These are phyloP conservation scores for Fremontodendron californicum DNA, from an alignment of 345 rosid genomes.

Conservation along the genomic window DNA sequence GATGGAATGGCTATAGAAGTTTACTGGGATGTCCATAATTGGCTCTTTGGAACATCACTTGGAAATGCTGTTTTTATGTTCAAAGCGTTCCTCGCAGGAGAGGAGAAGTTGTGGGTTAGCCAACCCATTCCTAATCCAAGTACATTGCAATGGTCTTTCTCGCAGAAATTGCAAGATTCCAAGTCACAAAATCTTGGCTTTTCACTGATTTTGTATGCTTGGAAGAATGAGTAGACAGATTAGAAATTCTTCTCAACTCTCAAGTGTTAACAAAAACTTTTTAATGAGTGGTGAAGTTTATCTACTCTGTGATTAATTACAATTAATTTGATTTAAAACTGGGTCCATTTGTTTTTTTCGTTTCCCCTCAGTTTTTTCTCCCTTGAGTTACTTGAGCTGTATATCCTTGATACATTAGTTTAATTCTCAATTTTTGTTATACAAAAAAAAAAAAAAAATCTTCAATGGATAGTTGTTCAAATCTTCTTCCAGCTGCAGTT, in stretches of 20 bases:
- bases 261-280: constrained; percentile 43
- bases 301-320: constrained; percentile 36
- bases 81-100: constrained; percentile 69
- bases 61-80: constrained; percentile 95
- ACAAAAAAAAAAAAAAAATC: neutral
- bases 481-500: neutral
- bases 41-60: constrained; percentile 70
- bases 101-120: constrained; percentile 70
- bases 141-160: constrained; percentile 50
- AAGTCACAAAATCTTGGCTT: constrained; percentile 66
- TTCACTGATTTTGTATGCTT: constrained; percentile 78
- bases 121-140: constrained; percentile 47
- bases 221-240: constrained; percentile 79
- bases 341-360: constrained; percentile 23
- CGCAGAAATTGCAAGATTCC: constrained; percentile 59
- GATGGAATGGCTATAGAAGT: constrained; percentile 76
- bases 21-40: constrained; percentile 88
- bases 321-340: constrained; percentile 30
- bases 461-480: constrained; percentile 12
- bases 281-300: constrained; percentile 44
- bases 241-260: constrained; percentile 26
- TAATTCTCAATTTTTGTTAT: constrained; percentile 10
- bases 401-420: constrained; percentile 21
- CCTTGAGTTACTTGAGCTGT: constrained; percentile 24
- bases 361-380: constrained; percentile 8